These are phyloP conservation scores for Bassia scoparia DNA, from an alignment of 148 eudicot genomes.

Conservation along the genomic window DNA sequence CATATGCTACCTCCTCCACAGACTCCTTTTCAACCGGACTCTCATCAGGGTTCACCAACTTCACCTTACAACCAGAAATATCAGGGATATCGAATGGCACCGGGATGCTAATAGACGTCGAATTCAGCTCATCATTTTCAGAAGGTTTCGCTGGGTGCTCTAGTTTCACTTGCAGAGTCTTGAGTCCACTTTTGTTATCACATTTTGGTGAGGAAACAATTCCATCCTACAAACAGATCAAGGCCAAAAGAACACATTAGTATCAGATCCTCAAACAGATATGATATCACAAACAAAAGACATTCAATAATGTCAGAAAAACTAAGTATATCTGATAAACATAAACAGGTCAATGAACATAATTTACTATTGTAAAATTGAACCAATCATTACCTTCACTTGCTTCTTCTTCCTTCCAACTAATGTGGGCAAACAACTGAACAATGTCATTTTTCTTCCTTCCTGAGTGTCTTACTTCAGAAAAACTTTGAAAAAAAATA, in stretches of 20 bases:
- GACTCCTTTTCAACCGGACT: conserved; percentile 41
- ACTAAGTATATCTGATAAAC: too few relatives aligned
- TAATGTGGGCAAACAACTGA: conserved; percentile 47
- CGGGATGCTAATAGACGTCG: conserved; percentile 40
- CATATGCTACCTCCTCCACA: conserved; percentile 61
- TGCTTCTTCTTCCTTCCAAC: conserved; percentile 52
- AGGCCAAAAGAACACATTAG: not conserved
- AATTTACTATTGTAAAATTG: not conserved
- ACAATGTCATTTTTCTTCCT: conserved; percentile 34
- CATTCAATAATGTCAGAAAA: not conserved
- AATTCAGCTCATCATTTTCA: conserved; percentile 25
- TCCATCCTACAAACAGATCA: conserved; percentile 35
- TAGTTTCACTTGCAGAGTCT: conserved; percentile 43
- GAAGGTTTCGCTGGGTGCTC: conserved; percentile 36
- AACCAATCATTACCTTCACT: conserved; percentile 42
- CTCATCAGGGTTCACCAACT: conserved; percentile 51
- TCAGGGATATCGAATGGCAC: conserved; percentile 42
- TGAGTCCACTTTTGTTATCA: conserved; percentile 25
- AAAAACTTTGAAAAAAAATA: not conserved
- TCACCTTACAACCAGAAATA: conserved; percentile 47
- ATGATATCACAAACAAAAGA: not conserved
- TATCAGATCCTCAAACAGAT: conserved; percentile 9
- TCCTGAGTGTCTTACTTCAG: not conserved
- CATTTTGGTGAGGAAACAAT: conserved; percentile 23
- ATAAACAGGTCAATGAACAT: too few relatives aligned